Percentiles rank a stretch among this genome's conserved stretches.
phyloP scores from a whole-genome alignment of 2,329 filamentous ascomycete species.

The Colletotrichum aenigma region DNA sequence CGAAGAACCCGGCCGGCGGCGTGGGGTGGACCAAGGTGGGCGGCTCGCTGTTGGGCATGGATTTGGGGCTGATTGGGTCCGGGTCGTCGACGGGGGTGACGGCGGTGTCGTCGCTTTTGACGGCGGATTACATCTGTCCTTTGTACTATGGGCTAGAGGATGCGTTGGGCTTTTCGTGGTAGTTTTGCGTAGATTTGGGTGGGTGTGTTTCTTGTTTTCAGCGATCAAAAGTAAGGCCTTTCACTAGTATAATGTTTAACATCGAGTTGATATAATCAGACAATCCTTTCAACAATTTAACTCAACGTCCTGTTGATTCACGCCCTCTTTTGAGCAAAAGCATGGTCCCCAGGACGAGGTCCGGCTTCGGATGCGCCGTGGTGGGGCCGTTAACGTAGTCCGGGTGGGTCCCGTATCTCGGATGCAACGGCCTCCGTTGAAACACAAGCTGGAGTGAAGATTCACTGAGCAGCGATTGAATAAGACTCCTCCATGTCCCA shows the following conservation, averaged over 20 bases:
- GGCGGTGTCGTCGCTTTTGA: background rate
- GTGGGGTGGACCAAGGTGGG: conserved; percentile 10
- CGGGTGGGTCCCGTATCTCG: background rate
- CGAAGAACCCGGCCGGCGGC: background rate
- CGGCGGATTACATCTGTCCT: background rate
- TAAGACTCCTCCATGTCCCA: too few species aligned
- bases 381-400: rapidly evolving
- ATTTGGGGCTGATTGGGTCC: background rate
- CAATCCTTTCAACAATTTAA: background rate
- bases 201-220: background rate
- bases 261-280: background rate
- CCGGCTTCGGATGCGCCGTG: background rate
- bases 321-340: rapidly evolving
- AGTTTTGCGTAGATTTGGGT: background rate
- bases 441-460: background rate
- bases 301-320: background rate
- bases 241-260: background rate
- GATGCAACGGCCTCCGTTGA: background rate
- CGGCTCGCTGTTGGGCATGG: background rate
- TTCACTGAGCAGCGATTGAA: too few species aligned
- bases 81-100: background rate
- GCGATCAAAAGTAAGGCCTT: background rate
- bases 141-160: background rate
- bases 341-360: background rate
- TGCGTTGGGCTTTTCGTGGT: background rate